phyloP scores from a whole-genome alignment of 2,329 filamentous ascomycete genomes.

The Epichloe bromicola region DNA sequence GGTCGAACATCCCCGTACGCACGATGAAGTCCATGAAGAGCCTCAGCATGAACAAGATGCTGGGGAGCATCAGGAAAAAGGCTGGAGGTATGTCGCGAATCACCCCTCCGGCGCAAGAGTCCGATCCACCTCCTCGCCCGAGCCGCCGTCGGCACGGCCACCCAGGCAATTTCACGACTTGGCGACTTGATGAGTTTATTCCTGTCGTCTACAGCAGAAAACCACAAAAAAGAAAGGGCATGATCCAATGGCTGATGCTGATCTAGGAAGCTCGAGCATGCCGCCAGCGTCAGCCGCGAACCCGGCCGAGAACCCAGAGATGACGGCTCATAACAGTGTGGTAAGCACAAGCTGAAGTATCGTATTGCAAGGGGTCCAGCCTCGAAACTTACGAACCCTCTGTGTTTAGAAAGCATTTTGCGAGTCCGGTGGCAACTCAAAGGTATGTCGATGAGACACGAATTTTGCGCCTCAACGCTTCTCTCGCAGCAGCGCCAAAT shows the following conservation, averaged over 20 bases:
- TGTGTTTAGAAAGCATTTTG: slow-evolving; percentile 59
- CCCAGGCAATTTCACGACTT: not conserved
- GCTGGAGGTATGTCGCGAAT: slow-evolving; percentile 17
- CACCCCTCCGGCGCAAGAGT: not conserved
- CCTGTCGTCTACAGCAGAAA: too few species aligned
- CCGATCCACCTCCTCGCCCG: not conserved
- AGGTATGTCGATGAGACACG: slow-evolving; percentile 24
- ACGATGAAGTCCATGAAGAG: slow-evolving; percentile 36
- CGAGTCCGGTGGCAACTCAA: slow-evolving; percentile 52
- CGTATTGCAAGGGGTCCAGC: not conserved
- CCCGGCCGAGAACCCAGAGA: slow-evolving; percentile 51
- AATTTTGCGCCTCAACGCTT: not conserved
- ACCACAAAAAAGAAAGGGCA: not conserved
- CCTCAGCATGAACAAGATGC: slow-evolving; percentile 42
- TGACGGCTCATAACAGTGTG: slow-evolving; percentile 50
- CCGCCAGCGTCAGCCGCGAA: slow-evolving; percentile 12
- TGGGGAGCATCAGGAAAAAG: slow-evolving; percentile 40
- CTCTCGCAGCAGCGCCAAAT: not conserved
- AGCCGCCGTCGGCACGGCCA: not conserved
- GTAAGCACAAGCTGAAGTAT: slow-evolving; percentile 30
- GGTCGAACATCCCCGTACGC: not conserved
- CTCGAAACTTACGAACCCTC: slow-evolving; percentile 12
- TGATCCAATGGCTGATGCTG: not conserved
- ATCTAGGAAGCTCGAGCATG: slow-evolving; percentile 2
- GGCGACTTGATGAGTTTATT: not conserved